A percentile compares a stretch with the other conserved stretches of the same genome.
Conservation (phyloP, 805 yeast species). For the Sungouiella blattae region DNA sequence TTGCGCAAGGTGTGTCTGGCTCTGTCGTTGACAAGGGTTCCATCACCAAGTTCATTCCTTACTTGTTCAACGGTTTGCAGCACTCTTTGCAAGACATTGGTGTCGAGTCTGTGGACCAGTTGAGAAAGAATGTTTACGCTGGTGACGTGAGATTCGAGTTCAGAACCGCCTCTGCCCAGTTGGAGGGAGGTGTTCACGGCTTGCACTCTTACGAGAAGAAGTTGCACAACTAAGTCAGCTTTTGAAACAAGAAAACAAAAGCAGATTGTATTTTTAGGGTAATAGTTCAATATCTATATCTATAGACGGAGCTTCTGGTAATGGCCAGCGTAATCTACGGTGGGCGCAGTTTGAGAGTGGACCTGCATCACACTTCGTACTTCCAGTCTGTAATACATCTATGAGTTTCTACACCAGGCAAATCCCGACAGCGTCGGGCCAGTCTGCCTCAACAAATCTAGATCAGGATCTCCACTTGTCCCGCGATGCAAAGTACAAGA, state of each 20-base stretch:
- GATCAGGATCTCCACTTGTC: conserved; percentile 58
- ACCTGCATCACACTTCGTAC: no score
- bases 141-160: conserved; percentile 90
- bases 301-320: no score
- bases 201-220: conserved; percentile 97
- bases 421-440: conserved; percentile 1
- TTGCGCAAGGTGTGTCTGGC: conserved; percentile 99
- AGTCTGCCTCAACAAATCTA: conserved; percentile 43
- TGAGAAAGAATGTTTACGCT: conserved; percentile 58
- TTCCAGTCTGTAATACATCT: no score
- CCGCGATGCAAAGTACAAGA: conserved; percentile 50
- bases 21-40: conserved; percentile 97
- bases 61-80: conserved; percentile 91
- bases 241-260: no score
- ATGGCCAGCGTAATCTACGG: no score
- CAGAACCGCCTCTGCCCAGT: conserved; percentile 98
- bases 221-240: conserved; percentile 81
- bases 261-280: conserved; percentile 3
- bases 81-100: conserved; percentile 99
- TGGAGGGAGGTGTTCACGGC: conserved; percentile 97
- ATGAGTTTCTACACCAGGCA: neutral
- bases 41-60: conserved; percentile 87
- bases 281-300: no score
- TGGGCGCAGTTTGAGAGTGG: no score
- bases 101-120: conserved; percentile 57